Base-by-base conservation (phyloP, 805 yeast species). In the Debaryomyces hansenii region DNA sequence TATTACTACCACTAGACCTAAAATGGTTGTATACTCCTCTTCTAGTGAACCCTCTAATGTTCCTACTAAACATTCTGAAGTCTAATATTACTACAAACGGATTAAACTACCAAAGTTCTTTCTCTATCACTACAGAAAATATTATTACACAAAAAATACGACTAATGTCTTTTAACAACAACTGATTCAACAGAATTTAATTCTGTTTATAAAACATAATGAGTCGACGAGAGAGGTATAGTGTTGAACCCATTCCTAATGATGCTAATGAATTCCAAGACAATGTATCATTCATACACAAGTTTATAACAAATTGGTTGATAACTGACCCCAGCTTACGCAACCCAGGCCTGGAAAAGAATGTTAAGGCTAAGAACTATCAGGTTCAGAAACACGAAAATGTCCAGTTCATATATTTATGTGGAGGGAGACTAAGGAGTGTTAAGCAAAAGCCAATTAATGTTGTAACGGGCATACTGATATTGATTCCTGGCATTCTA, bases 401-500 rank as follows among this genome's bases (percentile, higher is more conserved):
- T 24, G 46, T 48, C 48, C 74, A 70, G 46, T 72, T 74, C 46
- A 51, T 79, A 2, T 87, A 78, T 60, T 64, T 85, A 4, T 62
- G 81, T 41, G 94, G 94, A 11, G 96, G 95, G 0, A 62, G 90
- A 36, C 56, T 83, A 11, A 66, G 84, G 28, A 66, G 77, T 0
- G 58, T 75, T 8, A 73, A 67, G 46, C 56, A 59, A 28, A 60
- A 63, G 20, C 83, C 81, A 1, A 53, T 72, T 12, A 72, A 72
- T 9, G 24, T 78, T 2, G 31, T 68, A 0, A 70, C 76, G 0
- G 62, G 69, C 3, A 44, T 62, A 0, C 39, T 63, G 4, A 54
- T 76, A 0, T 28, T 80, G 0, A 55, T 70, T 0, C 79, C 87
- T 0, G 74, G 75, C 2, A 76, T 85, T 1, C 58, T 87, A 7